Conservation (phyloP, 495 filamentous ascomycete species). For the Niebla homalea region DNA sequence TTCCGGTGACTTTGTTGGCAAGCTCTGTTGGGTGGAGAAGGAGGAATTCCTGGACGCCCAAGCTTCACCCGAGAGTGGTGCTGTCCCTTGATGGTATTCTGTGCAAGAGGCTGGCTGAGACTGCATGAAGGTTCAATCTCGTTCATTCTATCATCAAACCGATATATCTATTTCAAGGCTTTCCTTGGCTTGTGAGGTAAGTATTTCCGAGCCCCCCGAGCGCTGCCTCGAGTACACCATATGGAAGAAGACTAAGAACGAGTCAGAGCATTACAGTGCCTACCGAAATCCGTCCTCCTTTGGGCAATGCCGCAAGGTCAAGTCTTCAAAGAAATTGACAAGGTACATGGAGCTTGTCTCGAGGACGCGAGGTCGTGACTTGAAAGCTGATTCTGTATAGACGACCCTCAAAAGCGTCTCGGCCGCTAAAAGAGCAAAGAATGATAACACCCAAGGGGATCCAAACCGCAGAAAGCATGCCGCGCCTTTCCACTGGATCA, state of each 20-base stretch:
- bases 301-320: not conserved
- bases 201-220: too few relatives aligned
- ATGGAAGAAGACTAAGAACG: not conserved
- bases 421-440: not conserved
- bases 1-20: constrained; percentile 14
- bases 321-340: not conserved
- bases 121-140: not conserved
- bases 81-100: not conserved
- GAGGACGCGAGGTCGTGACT: too few relatives aligned
- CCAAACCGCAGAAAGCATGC: not conserved
- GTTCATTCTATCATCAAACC: not conserved
- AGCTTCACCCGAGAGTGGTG: constrained; percentile 14
- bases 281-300: not conserved
- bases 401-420: not conserved
- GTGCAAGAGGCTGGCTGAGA: not conserved
- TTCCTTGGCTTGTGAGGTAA: constrained; percentile 5
- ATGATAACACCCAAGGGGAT: not conserved
- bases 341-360: too few relatives aligned
- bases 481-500: constrained; percentile 17
- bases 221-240: too few relatives aligned
- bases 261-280: not conserved
- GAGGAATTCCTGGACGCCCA: constrained; percentile 7
- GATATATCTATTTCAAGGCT: not conserved
- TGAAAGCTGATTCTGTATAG: too few relatives aligned
- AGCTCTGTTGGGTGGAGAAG: constrained; percentile 10